A percentile compares a stretch with the other conserved stretches of the same genome.
Evolutionary conservation across 768 basidiomycete genomes (phyloP).

Genomic region (Mycena galericulata): DNA sequence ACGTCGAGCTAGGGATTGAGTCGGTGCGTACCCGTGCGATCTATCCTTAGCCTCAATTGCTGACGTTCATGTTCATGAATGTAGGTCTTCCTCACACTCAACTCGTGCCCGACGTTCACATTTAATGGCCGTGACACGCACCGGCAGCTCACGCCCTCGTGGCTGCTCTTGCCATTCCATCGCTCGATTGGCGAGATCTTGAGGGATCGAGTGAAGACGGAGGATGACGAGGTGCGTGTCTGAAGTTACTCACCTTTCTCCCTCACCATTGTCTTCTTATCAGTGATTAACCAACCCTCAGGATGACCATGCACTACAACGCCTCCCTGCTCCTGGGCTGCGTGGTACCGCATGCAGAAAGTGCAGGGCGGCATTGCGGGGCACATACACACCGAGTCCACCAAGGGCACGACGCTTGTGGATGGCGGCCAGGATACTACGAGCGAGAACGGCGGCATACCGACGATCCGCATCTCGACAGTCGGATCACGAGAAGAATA

Average conservation of each 20-base stretch:
- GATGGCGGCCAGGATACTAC: constrained; percentile 53
- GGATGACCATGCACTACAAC: constrained; percentile 93
- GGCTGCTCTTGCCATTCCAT: constrained; percentile 88
- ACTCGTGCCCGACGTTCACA: constrained; percentile 99
- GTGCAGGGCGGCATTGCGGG: constrained; percentile 74
- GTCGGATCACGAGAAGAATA: constrained; percentile 62
- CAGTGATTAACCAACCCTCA: constrained; percentile 42
- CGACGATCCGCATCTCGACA: constrained; percentile 83
- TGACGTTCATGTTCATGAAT: constrained; percentile 40
- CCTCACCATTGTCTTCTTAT: background rate
- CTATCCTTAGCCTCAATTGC: background rate
- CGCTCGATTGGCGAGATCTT: constrained; percentile 90
- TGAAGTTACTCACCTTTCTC: background rate
- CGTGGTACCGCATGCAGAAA: constrained; percentile 98
- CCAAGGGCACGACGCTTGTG: constrained; percentile 43
- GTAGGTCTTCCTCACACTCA: constrained; percentile 88
- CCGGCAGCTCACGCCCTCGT: constrained; percentile 81
- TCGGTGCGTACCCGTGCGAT: constrained; percentile 56
- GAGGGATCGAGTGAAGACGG: constrained; percentile 82
- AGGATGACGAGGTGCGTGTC: constrained; percentile 81
- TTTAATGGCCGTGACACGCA: constrained; percentile 97
- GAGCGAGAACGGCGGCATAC: constrained; percentile 50
- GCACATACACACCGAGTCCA: constrained; percentile 40
- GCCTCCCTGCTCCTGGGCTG: constrained; percentile 94
- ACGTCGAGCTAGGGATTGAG: constrained; percentile 89